Base-by-base conservation (phyloP, 495 filamentous ascomycete genomes). In the Apiosordaria backusii region DNA sequence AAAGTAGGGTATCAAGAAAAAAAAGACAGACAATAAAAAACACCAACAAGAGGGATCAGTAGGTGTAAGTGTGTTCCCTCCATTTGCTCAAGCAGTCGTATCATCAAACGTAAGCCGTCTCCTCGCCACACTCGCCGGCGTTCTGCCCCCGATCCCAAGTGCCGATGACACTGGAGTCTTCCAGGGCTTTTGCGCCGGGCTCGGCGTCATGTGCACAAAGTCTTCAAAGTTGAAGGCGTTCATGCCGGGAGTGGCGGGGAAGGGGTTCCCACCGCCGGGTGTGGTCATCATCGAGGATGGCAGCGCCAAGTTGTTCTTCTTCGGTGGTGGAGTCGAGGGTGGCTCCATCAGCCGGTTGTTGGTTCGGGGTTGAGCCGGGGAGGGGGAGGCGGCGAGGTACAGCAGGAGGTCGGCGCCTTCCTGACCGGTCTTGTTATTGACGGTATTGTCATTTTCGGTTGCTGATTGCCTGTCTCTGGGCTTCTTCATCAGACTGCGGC, bases 201-300 rank as follows among this genome's bases (percentile, higher is more conserved):
- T 95, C 4, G 96, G 95, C 16, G 95, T 96, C 77, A 97, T 91
- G 74, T 99, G 97, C 66, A 98, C 89, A 74, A 96, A 99, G 74
- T 98, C 96, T 7, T 92, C 88, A 79, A 97, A 97, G 79, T 97
- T 95, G 79, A 97, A 97, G 65, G 87, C 86, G 63, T 27, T 59
- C 59, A 84, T 79, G 6, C 81, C 80, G 1, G 88, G 88, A 2
- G 88, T 90, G 57, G 77, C 81, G 24, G 86, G 83, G 67, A 88
- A 87, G 4, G 87, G 80, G 53, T 79, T 83, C 40, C 81, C 82
- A 18, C 88, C 89, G 54, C 89, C 89, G 4, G 92, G 90, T 6
- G 92, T 95, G n/a, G 90, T 89, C 89, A 93, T 92, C 83, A 92
- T 90, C 19, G 93, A 96, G 9, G 90, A 91, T 21, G 91, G 92